Evolutionary conservation across 768 basidiomycete genomes (phyloP).

Genomic region (Naematelia aurantialba): DNA sequence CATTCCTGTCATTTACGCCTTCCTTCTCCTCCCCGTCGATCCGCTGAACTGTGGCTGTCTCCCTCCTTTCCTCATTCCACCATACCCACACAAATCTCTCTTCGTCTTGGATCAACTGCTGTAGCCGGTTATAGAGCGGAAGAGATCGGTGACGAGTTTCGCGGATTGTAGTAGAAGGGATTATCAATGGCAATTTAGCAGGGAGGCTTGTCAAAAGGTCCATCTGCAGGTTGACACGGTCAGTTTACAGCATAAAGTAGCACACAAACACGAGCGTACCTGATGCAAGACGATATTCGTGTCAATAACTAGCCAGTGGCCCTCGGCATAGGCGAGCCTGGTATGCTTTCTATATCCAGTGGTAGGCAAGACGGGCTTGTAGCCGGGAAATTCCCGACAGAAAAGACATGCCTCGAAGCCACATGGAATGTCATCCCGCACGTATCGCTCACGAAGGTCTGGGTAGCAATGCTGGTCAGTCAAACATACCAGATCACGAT

Average conservation of each 20-base stretch:
- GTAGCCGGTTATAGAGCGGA: conserved; percentile 87
- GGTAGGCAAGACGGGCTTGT: conserved; percentile 58
- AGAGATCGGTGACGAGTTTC: conserved; percentile 93
- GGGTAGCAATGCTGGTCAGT: background rate
- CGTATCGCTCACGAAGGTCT: conserved; percentile 91
- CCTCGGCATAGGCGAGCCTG: conserved; percentile 26
- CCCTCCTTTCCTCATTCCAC: conserved; percentile 60
- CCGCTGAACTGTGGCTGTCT: conserved; percentile 57
- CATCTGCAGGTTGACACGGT: conserved; percentile 60
- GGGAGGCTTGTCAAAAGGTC: conserved; percentile 79
- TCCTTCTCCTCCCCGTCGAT: conserved; percentile 52
- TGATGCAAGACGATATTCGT: conserved; percentile 93
- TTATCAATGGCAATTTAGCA: conserved; percentile 73
- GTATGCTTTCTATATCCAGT: conserved; percentile 61
- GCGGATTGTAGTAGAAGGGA: conserved; percentile 91
- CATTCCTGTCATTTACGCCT: conserved; percentile 81
- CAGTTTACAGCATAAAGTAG: background rate
- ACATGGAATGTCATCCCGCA: conserved; percentile 85
- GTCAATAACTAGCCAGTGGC: conserved; percentile 81
- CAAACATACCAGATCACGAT: background rate
- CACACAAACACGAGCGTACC: conserved; percentile 52
- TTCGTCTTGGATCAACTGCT: conserved; percentile 74
- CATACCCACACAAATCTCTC: conserved; percentile 51
- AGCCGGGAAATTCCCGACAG: conserved; percentile 55
- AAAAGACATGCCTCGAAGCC: conserved; percentile 67